These are phyloP conservation scores for Argentina anserina DNA, from an alignment of 306 rosid genomes.

Conservation along the genomic window DNA sequence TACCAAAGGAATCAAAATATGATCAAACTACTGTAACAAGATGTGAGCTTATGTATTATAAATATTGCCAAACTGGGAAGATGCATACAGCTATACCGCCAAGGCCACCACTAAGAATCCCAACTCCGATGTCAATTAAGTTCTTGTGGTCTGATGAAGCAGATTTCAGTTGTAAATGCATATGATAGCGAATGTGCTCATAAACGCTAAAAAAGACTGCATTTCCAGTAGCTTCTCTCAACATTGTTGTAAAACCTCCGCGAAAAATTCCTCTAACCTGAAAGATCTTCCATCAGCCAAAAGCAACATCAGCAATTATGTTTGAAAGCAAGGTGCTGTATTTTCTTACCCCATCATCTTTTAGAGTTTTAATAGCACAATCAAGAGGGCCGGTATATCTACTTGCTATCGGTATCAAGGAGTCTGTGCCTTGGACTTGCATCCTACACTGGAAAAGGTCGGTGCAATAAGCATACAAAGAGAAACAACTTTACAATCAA, in stretches of 20 bases:
- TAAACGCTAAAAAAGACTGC: constrained; percentile 64
- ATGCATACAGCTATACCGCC: constrained; percentile 74
- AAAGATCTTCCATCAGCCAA: constrained; percentile 44
- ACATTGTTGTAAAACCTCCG: constrained; percentile 65
- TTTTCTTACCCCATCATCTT: constrained; percentile 79
- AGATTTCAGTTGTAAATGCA: constrained; percentile 59
- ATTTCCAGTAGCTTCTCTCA: constrained; percentile 77
- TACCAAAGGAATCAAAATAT: constrained; percentile 4
- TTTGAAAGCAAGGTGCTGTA: constrained; percentile 15
- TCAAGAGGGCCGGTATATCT: constrained; percentile 75
- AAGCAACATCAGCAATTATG: constrained; percentile 23
- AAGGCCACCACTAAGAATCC: constrained; percentile 79
- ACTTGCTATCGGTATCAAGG: constrained; percentile 58
- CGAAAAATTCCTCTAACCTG: constrained; percentile 86
- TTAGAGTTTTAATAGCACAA: constrained; percentile 58
- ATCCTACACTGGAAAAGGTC: constrained; percentile 86
- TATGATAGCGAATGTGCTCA: constrained; percentile 66
- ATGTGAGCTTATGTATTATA: background rate
- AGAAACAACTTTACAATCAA: constrained; percentile 13
- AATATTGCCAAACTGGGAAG: constrained; percentile 20
- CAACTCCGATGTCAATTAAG: constrained; percentile 76
- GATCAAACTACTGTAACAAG: constrained; percentile 10
- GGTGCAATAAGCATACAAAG: constrained; percentile 24
- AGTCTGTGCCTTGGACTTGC: constrained; percentile 93
- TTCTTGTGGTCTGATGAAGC: constrained; percentile 45